Percentiles rank a stretch among this genome's conserved stretches.
Evolutionary conservation across 2,329 filamentous ascomycete species (phyloP).

Genomic region (Penicillium fuscoglaucum): DNA sequence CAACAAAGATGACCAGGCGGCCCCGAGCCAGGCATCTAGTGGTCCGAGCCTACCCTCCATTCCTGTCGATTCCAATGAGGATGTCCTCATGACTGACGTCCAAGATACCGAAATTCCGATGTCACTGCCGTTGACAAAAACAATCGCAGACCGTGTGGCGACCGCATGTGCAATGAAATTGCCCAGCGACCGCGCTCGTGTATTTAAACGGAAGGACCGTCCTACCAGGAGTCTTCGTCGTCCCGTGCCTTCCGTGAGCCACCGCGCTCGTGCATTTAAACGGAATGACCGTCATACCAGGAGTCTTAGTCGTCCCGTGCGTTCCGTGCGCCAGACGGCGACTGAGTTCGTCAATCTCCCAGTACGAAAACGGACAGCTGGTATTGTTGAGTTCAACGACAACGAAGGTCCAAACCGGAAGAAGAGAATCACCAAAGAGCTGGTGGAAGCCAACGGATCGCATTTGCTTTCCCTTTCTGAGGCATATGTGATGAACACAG

Average conservation of each 20-base stretch:
- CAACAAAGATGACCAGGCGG: not conserved
- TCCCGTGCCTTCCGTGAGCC: not conserved
- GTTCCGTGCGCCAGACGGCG: not conserved
- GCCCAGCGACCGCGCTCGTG: not conserved
- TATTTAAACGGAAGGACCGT: no score
- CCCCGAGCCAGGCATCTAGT: not conserved
- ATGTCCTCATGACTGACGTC: not conserved
- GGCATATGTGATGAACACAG: not conserved
- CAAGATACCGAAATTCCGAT: not conserved
- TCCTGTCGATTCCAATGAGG: not conserved
- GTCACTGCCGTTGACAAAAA: not conserved
- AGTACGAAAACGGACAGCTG: not conserved
- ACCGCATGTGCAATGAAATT: not conserved
- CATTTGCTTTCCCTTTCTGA: not conserved
- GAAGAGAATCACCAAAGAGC: not conserved
- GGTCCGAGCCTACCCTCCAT: not conserved
- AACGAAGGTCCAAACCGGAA: not conserved
- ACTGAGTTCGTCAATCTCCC: not conserved
- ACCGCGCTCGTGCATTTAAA: not conserved
- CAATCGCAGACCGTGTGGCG: not conserved
- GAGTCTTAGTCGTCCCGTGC: not conserved
- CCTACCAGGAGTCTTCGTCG: not conserved
- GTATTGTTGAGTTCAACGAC: no score
- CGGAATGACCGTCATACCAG: not conserved
- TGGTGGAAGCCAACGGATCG: not conserved